These are phyloP conservation scores for Pneumocystis canis DNA, from an alignment of 1,139 yeast species.

Conservation along the genomic window DNA sequence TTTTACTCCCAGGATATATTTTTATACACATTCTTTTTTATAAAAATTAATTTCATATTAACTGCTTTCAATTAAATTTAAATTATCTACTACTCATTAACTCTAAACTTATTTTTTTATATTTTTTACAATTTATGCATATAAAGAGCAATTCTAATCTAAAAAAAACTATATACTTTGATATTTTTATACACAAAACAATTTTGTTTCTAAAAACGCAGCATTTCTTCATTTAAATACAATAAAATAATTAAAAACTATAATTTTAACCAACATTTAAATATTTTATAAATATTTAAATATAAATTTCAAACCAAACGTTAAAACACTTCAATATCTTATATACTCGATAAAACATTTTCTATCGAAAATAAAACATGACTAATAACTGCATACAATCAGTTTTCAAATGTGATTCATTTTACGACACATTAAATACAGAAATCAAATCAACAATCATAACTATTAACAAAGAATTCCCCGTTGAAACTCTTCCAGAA, in stretches of 20 bases:
- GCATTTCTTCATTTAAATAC: not conserved
- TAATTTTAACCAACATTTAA: not conserved
- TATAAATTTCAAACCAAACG: not conserved
- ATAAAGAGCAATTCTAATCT: not conserved
- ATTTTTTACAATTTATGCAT: not conserved
- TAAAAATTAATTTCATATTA: too few species aligned
- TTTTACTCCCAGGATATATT: not conserved
- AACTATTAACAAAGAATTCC: not conserved
- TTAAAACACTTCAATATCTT: not conserved
- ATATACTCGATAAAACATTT: not conserved
- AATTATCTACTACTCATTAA: not conserved
- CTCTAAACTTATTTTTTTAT: not conserved
- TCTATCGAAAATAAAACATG: not conserved
- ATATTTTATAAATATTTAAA: not conserved
- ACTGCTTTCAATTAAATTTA: too few species aligned
- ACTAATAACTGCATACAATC: not conserved
- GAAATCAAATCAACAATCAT: not conserved
- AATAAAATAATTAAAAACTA: not conserved
- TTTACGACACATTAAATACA: not conserved
- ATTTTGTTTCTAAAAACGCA: not conserved
- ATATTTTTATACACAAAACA: not conserved
- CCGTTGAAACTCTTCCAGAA: not conserved
- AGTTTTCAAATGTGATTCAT: not conserved
- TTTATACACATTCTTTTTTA: not conserved
- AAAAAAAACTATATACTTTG: not conserved